Evolutionary conservation across 139 green algal genomes (phyloP), one percentile per base, ranked within the genome.

Genomic region (Volvox africanus): DNA sequence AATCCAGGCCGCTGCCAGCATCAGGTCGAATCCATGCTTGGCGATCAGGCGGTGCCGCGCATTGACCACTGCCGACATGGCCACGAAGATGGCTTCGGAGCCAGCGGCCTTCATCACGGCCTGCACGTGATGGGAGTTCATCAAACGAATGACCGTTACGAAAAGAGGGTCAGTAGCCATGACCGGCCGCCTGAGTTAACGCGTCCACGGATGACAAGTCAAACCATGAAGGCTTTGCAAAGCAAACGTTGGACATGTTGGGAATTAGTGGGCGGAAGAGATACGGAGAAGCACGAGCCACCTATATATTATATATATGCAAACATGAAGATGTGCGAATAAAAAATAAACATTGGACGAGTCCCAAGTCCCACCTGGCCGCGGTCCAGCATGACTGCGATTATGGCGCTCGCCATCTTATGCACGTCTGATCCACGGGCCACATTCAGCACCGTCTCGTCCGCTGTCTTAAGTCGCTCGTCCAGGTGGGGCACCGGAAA

Each of bases 51-150:
- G 77, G 50, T 88, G 89, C 61, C 89, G 89, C 65, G 89, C 89
- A 30, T 87, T 83, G n/a, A 92, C 81, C 28, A 93, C 67, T 19
- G 91, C 91, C 1, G 83, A 82, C 92, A 94, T 92, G 24, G 92
- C 92, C 55, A 94, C 87, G 50, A 90, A 90, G 69, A 94, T 90
- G 24, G 92, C 92, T 12, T 90, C 81, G 37, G 37, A 32, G 22
- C 92, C 92, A 0, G 88, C 92, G 17, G 92, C 92, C 80, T 94
- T 94, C 92, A 94, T 94, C 69, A 94, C 86, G 21, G 89, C 89
- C 88, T 93, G 88, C 44, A 55, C 9, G 44, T 55, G 44, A 55
- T 5, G 44, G 5, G 44, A 9, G 5, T 55, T 55, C 9, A 55
- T 55, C 44, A 55, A 9, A 55, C 44, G 44, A 55, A 55, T n/a